Conservation (phyloP, 2,329 filamentous ascomycete genomes). For the Stagonosporopsis cucurbitacearum region DNA sequence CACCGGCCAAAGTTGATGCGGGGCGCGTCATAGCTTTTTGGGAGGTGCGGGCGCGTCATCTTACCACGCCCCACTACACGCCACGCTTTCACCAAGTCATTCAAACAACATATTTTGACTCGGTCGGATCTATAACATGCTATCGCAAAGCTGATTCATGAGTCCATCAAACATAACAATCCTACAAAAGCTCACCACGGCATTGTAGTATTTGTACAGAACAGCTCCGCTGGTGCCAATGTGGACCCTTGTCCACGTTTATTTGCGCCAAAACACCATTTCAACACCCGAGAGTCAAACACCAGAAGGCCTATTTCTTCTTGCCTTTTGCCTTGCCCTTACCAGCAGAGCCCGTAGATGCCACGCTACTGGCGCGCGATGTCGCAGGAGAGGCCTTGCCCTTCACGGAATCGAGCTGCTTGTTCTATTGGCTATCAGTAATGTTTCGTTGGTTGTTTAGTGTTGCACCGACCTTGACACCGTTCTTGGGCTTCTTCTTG, state of each 20-base stretch:
- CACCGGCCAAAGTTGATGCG: slow-evolving; percentile 16
- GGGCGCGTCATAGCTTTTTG: slow-evolving; percentile 18
- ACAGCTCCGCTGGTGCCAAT: not conserved
- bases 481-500: slow-evolving; percentile 93
- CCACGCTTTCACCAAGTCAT: not conserved
- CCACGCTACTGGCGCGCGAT: slow-evolving; percentile 87
- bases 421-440: slow-evolving; percentile 69
- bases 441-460: fast-evolving
- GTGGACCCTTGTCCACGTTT: not conserved
- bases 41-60: slow-evolving; percentile 3
- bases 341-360: slow-evolving; percentile 69
- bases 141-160: not conserved
- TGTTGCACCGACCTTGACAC: slow-evolving; percentile 73
- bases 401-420: slow-evolving; percentile 89
- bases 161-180: not conserved
- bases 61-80: slow-evolving; percentile 1
- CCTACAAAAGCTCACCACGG: not conserved
- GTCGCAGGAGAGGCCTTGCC: slow-evolving; percentile 74
- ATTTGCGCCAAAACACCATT: slow-evolving; percentile 25
- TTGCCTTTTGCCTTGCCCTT: slow-evolving; percentile 59
- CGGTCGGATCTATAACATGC: not conserved
- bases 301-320: slow-evolving; percentile 50
- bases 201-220: slow-evolving; percentile 12
- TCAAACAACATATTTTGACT: not conserved
- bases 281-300: slow-evolving; percentile 3